phyloP scores from a whole-genome alignment of 805 yeast species.

The Yarrowia sp. region DNA sequence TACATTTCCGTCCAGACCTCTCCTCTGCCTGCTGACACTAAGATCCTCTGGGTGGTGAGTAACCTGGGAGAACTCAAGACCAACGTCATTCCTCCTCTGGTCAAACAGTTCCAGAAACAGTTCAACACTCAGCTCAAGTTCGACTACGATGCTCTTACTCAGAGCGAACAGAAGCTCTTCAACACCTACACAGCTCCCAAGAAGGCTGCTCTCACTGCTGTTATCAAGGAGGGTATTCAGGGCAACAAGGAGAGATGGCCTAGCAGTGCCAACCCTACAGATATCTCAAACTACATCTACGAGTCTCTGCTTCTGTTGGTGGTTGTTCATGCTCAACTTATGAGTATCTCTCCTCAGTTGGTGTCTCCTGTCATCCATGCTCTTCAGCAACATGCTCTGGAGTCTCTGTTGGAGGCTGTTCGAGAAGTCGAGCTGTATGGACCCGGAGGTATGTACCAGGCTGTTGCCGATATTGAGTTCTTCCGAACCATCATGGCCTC shows the following conservation, averaged over 20 bases:
- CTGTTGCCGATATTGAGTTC: slow-evolving; percentile 54
- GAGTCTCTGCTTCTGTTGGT: slow-evolving; percentile 51
- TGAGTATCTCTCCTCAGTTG: slow-evolving; percentile 48
- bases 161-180: slow-evolving; percentile 54
- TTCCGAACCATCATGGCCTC: slow-evolving; percentile 42
- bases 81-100: slow-evolving; percentile 48
- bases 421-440: slow-evolving; percentile 49
- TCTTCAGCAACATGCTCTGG: slow-evolving; percentile 44
- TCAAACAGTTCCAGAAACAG: slow-evolving; percentile 49
- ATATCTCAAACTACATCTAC: slow-evolving; percentile 46
- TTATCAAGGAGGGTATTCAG: slow-evolving; percentile 43
- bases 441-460: slow-evolving; percentile 50
- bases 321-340: slow-evolving; percentile 52
- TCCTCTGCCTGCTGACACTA: slow-evolving; percentile 43
- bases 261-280: slow-evolving; percentile 33
- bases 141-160: slow-evolving; percentile 47
- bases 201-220: slow-evolving; percentile 44
- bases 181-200: slow-evolving; percentile 53
- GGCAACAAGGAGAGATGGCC: slow-evolving; percentile 46
- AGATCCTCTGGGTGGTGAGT: slow-evolving; percentile 52
- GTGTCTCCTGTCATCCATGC: slow-evolving; percentile 48
- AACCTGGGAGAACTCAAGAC: slow-evolving; percentile 52
- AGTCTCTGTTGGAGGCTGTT: slow-evolving; percentile 42
- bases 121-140: slow-evolving; percentile 43
- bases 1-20: slow-evolving; percentile 12